Evolutionary conservation across 331 rosid species (phyloP).

Genomic region (Phaseolus coccineus): DNA sequence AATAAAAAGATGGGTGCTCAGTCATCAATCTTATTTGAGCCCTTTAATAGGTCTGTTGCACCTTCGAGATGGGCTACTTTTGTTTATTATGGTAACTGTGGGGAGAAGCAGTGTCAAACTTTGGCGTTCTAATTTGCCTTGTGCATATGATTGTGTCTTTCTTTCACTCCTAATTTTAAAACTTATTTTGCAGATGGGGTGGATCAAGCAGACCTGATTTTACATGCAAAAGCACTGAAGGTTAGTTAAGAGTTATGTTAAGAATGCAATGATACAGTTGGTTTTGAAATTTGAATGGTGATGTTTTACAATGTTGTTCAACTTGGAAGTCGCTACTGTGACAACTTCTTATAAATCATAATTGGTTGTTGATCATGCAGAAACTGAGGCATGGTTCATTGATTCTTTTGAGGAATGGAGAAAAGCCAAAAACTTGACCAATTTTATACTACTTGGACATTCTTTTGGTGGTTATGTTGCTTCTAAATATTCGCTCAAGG

Average conservation of each 20-base stretch:
- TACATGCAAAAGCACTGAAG: constrained; percentile 96
- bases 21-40: constrained; percentile 11
- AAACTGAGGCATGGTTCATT: constrained; percentile 98
- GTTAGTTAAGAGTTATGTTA: constrained; percentile 46
- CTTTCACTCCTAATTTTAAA: constrained; percentile 11
- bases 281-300: constrained; percentile 9
- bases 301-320: constrained; percentile 26
- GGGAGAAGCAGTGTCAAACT: constrained; percentile 4
- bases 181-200: constrained; percentile 84
- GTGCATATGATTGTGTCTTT: constrained; percentile 4
- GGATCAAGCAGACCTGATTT: constrained; percentile 99
- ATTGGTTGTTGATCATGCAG: constrained; percentile 59
- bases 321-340: constrained; percentile 1
- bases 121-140: not conserved
- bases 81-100: not conserved
- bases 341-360: constrained; percentile 17
- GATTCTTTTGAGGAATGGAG: constrained; percentile 99
- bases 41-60: constrained; percentile 8
- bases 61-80: not conserved
- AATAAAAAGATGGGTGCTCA: constrained; percentile 9
- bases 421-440: constrained; percentile 84
- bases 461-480: constrained; percentile 99
- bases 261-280: constrained; percentile 25
- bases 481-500: constrained; percentile 94
- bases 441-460: constrained; percentile 91